A percentile compares a stretch with the other conserved stretches of the same genome.
Evolutionary conservation across 192 early-diverging fungal species (phyloP).

Genomic region (Podila epigama): DNA sequence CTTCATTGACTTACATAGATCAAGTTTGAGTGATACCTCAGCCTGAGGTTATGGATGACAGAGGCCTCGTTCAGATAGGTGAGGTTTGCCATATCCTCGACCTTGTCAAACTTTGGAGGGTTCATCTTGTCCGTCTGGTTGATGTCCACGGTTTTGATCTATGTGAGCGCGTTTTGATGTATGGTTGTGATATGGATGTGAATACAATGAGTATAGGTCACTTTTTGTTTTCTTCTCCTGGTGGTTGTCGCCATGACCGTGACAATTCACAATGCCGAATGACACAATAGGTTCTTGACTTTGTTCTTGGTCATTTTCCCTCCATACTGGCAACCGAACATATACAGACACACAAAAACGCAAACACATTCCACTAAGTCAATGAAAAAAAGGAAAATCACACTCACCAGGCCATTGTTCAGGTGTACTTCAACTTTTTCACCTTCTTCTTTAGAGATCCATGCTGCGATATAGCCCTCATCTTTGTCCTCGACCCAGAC

Average conservation of each 20-base stretch:
- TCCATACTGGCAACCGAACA: too few relatives aligned
- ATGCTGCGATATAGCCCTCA: slow-evolving; percentile 88
- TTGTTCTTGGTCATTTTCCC: too few relatives aligned
- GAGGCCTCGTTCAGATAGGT: slow-evolving; percentile 98
- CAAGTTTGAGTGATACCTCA: slow-evolving; percentile 88
- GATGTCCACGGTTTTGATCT: slow-evolving; percentile 77
- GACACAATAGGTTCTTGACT: too few relatives aligned
- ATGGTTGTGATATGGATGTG: too few relatives aligned
- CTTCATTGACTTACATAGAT: slow-evolving; percentile 87
- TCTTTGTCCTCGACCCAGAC: slow-evolving; percentile 95
- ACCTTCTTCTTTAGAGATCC: slow-evolving; percentile 76
- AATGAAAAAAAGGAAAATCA: not conserved
- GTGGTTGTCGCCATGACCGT: too few relatives aligned
- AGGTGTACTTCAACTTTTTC: slow-evolving; percentile 79
- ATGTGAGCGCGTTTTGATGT: too few relatives aligned
- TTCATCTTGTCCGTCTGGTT: slow-evolving; percentile 96
- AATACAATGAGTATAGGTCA: too few relatives aligned
- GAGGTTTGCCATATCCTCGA: slow-evolving; percentile 98
- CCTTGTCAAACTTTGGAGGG: slow-evolving; percentile 98
- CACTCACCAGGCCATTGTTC: slow-evolving; percentile 76
- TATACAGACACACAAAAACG: not conserved
- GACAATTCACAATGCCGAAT: too few relatives aligned
- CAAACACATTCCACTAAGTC: not conserved
- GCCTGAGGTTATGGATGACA: slow-evolving; percentile 95
- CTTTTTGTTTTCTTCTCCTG: too few relatives aligned